These are phyloP conservation scores for Zychaea mexicana DNA, from an alignment of 371 early-diverging fungal genomes.

Conservation along the genomic window DNA sequence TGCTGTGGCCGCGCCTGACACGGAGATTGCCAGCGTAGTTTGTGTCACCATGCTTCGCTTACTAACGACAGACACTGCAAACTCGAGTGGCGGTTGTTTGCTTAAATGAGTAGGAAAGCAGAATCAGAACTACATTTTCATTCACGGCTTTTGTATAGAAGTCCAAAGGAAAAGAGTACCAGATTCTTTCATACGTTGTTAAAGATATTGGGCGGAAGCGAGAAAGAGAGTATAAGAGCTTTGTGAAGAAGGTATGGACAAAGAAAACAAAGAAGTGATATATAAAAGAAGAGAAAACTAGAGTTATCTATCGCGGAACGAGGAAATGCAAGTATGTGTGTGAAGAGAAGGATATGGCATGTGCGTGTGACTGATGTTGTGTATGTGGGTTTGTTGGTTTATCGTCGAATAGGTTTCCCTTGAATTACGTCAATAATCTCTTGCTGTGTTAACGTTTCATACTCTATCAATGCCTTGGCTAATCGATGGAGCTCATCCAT, in stretches of 20 bases:
- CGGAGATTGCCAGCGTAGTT: too few relatives aligned
- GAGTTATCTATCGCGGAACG: neutral
- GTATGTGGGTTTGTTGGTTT: neutral
- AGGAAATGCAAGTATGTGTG: neutral
- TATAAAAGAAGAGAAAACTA: neutral
- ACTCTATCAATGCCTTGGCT: slow-evolving; percentile 84
- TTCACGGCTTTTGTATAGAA: too few relatives aligned
- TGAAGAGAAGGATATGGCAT: neutral
- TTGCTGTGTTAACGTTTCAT: slow-evolving; percentile 85
- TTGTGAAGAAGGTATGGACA: neutral
- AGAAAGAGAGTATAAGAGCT: too few relatives aligned
- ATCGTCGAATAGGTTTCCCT: slow-evolving; percentile 57
- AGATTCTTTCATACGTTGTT: too few relatives aligned
- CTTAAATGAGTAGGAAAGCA: too few relatives aligned
- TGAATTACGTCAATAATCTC: slow-evolving; percentile 79
- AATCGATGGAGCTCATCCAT: slow-evolving; percentile 82
- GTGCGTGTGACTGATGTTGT: neutral
- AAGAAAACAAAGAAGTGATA: neutral
- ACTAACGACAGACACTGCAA: too few relatives aligned
- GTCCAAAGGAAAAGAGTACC: too few relatives aligned
- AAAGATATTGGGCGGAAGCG: too few relatives aligned
- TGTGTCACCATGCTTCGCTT: too few relatives aligned
- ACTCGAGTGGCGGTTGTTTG: too few relatives aligned
- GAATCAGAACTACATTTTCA: too few relatives aligned
- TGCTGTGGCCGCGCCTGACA: too few relatives aligned